Percentiles rank a stretch among this genome's conserved stretches.
Evolutionary conservation across 768 basidiomycete genomes (phyloP).

Genomic region (Lentinus brumalis): DNA sequence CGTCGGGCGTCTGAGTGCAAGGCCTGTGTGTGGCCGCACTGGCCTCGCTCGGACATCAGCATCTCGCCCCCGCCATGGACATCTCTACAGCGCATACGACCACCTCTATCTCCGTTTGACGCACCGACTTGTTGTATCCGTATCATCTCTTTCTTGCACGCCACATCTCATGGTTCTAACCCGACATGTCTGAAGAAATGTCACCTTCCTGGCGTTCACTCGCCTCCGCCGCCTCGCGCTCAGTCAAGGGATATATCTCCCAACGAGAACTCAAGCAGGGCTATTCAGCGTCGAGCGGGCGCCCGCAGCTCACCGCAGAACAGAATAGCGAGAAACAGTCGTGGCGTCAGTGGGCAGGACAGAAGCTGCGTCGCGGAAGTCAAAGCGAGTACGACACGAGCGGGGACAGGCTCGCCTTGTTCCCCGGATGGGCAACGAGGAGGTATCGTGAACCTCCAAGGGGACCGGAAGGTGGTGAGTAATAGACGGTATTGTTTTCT

Average conservation of each 20-base stretch:
- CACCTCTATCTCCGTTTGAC: neutral
- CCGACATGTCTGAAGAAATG: slow-evolving; percentile 34
- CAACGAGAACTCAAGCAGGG: slow-evolving; percentile 42
- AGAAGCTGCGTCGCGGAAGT: slow-evolving; percentile 38
- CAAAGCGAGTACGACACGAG: slow-evolving; percentile 27
- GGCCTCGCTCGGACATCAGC: neutral
- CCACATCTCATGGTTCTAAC: slow-evolving; percentile 2
- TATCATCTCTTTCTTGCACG: neutral
- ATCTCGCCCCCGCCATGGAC: neutral
- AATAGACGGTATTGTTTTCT: slow-evolving; percentile 18
- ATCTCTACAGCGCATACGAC: neutral
- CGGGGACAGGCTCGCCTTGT: slow-evolving; percentile 56
- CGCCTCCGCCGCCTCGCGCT: slow-evolving; percentile 36
- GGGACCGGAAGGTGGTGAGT: slow-evolving; percentile 14
- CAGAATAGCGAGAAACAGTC: slow-evolving; percentile 37
- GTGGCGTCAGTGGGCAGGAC: slow-evolving; percentile 67
- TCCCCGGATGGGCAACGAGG: slow-evolving; percentile 82
- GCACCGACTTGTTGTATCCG: neutral
- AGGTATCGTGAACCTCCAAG: slow-evolving; percentile 37
- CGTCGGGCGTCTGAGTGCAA: neutral
- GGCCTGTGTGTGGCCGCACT: too few species aligned
- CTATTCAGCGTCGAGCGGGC: slow-evolving; percentile 13
- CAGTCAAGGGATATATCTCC: slow-evolving; percentile 53
- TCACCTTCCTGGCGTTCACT: slow-evolving; percentile 31
- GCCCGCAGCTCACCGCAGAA: slow-evolving; percentile 9